Conservation (phyloP, 2,329 filamentous ascomycete species). For the Saccharata proteae region DNA sequence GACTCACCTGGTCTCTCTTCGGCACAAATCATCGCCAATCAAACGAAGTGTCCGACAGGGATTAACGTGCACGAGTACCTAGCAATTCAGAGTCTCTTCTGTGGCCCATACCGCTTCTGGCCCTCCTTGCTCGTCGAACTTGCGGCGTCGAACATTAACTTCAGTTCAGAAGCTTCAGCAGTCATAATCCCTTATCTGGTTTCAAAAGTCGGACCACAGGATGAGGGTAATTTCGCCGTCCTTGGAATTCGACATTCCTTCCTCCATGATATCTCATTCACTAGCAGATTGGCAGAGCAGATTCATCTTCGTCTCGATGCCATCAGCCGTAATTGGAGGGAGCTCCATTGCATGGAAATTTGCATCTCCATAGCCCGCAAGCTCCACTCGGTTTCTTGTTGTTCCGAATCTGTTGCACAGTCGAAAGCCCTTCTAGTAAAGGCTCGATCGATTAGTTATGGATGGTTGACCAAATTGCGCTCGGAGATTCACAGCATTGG, state of each 20-base stretch:
- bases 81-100: slow-evolving; percentile 37
- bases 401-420: slow-evolving; percentile 8
- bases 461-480: slow-evolving; percentile 40
- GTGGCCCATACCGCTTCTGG: slow-evolving; percentile 37
- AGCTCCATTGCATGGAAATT: slow-evolving; percentile 45
- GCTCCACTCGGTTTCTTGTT: slow-evolving; percentile 18
- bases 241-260: slow-evolving; percentile 38
- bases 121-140: slow-evolving; percentile 37
- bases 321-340: slow-evolving; percentile 47
- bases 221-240: slow-evolving; percentile 1
- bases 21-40: slow-evolving; percentile 41
- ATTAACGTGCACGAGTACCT: slow-evolving; percentile 41
- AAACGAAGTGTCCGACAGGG: slow-evolving; percentile 34
- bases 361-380: slow-evolving; percentile 41
- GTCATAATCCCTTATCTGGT: slow-evolving; percentile 40
- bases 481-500: slow-evolving; percentile 32
- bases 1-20: slow-evolving; percentile 35
- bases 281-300: slow-evolving; percentile 34
- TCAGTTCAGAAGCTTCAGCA: slow-evolving; percentile 42
- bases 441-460: slow-evolving; percentile 31
- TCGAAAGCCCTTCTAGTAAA: slow-evolving; percentile 24
- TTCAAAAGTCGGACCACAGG: slow-evolving; percentile 43
- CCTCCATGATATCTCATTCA: slow-evolving; percentile 41
- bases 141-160: slow-evolving; percentile 45
- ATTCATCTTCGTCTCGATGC: slow-evolving; percentile 33